phyloP scores from a whole-genome alignment of 768 basidiomycete genomes.

The Agaricus blazei region DNA sequence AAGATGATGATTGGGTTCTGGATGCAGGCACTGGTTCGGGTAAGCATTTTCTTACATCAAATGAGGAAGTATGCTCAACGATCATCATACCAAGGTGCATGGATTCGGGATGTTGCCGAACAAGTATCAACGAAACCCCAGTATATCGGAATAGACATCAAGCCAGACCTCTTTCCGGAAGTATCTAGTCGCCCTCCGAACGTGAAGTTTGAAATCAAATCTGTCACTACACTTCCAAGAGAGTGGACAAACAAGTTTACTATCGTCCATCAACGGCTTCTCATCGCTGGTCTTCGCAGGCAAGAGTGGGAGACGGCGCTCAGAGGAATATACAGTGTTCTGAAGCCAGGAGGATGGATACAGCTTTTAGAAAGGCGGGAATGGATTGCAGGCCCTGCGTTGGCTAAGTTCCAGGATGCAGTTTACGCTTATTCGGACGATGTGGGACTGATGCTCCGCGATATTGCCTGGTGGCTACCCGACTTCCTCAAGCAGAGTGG shows the following conservation, averaged over 20 bases:
- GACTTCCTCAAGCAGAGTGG: neutral
- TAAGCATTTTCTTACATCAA: no score
- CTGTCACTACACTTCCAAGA: neutral
- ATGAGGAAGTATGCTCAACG: no score
- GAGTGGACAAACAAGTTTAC: constrained; percentile 9
- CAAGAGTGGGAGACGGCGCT: constrained; percentile 6
- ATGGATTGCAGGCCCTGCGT: neutral
- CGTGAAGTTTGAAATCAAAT: neutral
- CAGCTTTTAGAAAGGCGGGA: neutral
- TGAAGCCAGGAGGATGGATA: constrained; percentile 3
- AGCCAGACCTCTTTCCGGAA: constrained; percentile 2
- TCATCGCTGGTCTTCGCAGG: neutral
- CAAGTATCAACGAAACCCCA: neutral
- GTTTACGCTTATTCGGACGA: neutral
- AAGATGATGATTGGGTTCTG: no score
- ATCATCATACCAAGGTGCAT: neutral
- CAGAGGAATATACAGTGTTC: constrained; percentile 2
- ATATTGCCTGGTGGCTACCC: neutral
- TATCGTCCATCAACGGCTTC: constrained; percentile 7
- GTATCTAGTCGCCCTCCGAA: neutral
- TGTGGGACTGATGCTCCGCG: neutral
- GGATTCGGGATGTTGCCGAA: neutral
- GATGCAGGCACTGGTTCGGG: no score
- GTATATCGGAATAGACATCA: constrained; percentile 3
- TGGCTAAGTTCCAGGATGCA: neutral